Conservation (phyloP, 768 basidiomycete species). For the Clitopilus hobsonii region DNA sequence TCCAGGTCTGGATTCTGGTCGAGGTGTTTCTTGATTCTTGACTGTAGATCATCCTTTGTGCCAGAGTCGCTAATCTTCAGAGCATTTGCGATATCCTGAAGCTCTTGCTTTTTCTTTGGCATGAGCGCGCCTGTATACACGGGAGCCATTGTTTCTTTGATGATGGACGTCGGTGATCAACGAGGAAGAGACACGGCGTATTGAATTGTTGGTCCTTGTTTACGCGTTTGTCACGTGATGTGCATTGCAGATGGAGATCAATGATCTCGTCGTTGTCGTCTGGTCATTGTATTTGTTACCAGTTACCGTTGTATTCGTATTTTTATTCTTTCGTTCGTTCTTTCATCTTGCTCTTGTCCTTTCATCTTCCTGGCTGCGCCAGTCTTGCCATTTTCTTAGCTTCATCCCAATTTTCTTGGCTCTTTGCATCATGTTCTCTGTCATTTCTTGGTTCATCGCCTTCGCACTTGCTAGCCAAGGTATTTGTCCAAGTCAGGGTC, state of each 20-base stretch:
- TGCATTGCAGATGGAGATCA: slow-evolving; percentile 3
- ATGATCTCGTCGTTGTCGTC: neutral
- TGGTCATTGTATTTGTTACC: neutral
- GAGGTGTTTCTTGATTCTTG: slow-evolving; percentile 60
- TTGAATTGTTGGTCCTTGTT: slow-evolving; percentile 10
- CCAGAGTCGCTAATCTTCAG: slow-evolving; percentile 49
- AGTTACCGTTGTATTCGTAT: neutral
- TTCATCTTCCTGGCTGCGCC: neutral
- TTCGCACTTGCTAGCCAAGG: slow-evolving; percentile 56
- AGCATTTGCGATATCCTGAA: slow-evolving; percentile 55
- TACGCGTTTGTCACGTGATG: slow-evolving; percentile 29
- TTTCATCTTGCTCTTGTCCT: neutral
- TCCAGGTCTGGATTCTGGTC: slow-evolving; percentile 53
- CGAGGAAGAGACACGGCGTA: slow-evolving; percentile 22
- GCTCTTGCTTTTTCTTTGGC: slow-evolving; percentile 66
- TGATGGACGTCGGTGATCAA: slow-evolving; percentile 17
- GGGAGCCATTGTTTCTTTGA: slow-evolving; percentile 39
- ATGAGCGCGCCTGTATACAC: slow-evolving; percentile 49
- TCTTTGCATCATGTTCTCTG: slow-evolving; percentile 23
- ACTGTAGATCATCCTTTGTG: slow-evolving; percentile 59
- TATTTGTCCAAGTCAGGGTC: no score
- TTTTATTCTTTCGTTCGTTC: slow-evolving; percentile 1
- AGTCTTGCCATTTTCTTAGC: slow-evolving; percentile 4
- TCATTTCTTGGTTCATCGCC: slow-evolving; percentile 30
- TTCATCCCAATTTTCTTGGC: slow-evolving; percentile 5